These are phyloP conservation scores for Echinosphaeria canescens DNA, from an alignment of 2,329 filamentous ascomycete species.

Conservation along the genomic window DNA sequence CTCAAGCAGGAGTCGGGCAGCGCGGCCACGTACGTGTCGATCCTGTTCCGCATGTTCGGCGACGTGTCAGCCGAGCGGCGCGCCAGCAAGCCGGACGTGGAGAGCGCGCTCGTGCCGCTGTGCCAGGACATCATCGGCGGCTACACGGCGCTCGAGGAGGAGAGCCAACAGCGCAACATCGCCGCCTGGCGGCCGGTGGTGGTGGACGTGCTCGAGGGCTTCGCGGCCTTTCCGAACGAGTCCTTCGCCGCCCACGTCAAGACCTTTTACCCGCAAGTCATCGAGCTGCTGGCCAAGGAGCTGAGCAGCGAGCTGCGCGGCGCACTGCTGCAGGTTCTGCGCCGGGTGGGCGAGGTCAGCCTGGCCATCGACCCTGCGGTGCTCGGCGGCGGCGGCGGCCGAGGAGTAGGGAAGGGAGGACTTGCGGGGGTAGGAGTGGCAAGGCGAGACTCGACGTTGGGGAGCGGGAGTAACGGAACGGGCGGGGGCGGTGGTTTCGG, in stretches of 20 bases:
- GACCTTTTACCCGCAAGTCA: constrained; percentile 68
- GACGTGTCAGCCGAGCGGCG: constrained; percentile 70
- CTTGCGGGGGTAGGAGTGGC: too few species aligned
- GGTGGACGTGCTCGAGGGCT: constrained; percentile 89
- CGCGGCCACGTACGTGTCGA: constrained; percentile 86
- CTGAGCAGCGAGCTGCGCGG: constrained; percentile 58
- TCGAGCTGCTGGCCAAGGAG: constrained; percentile 69
- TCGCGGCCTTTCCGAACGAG: constrained; percentile 57
- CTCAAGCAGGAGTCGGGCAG: constrained; percentile 91
- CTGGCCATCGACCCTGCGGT: constrained; percentile 32
- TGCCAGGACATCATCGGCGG: constrained; percentile 84
- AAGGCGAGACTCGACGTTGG: too few species aligned
- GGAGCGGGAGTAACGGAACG: too few species aligned
- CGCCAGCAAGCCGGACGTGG: constrained; percentile 61
- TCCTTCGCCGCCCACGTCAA: constrained; percentile 64
- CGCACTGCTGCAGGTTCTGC: constrained; percentile 56
- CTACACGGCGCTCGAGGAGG: constrained; percentile 76
- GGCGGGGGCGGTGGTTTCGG: constrained; percentile 3
- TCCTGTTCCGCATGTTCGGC: constrained; percentile 92
- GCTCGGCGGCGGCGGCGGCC: neutral
- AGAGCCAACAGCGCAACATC: constrained; percentile 93
- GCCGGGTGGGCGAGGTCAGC: constrained; percentile 62
- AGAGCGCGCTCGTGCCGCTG: constrained; percentile 78
- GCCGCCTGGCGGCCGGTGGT: constrained; percentile 95
- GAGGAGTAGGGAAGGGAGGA: neutral